Evolutionary conservation across 2,329 filamentous ascomycete genomes (phyloP), one percentile per base, ranked within the genome.

Genomic region (Rhynchosporium graminicola): DNA sequence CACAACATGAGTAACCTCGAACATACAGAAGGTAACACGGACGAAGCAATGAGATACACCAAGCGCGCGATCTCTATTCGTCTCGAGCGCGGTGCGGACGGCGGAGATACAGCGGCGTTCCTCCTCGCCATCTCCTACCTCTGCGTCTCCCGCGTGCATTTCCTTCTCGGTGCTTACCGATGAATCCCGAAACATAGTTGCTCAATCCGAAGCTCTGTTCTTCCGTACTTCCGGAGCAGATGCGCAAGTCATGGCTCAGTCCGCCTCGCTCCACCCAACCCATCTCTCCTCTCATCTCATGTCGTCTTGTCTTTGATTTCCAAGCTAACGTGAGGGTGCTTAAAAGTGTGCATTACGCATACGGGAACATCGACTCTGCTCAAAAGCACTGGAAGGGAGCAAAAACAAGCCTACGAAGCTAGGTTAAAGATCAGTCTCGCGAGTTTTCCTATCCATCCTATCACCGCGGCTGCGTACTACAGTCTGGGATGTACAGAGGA

Each of bases 1-100:
- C 65, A 69, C 56, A 70, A 69, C 46, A 62, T 70, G 60, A 67
- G 65, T 12, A 66, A 67, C 36, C 60, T 69, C 3, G 67, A 70
- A 58, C 28, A 9, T 31, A 36, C 50, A n/a, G n/a, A 29, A 4
- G 67, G 57, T 3, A 69, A 69, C 50, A 13, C 60, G 26, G 40
- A 61, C 3, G 58, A 69, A 36, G 60, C 67, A 4, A 64, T 59
- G 31, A 48, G 64, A 1, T 67, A 69, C 43, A 66, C 63, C 54
- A 42, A 66, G 0, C 46, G 47, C 6, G 68, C 67, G 10, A 65
- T 68, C 13, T 12, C n/a, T 3, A 69, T 70, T 26, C 57, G 66
- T 6, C 42, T 38, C 3, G 45, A 48, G 7, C 61, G 33, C 4
- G 67, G 63, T 20, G 20, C 20, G 20, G 20, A 20, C 1, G 20